Base-by-base conservation (phyloP, 495 filamentous ascomycete genomes). In the Lepidopterella palustris region DNA sequence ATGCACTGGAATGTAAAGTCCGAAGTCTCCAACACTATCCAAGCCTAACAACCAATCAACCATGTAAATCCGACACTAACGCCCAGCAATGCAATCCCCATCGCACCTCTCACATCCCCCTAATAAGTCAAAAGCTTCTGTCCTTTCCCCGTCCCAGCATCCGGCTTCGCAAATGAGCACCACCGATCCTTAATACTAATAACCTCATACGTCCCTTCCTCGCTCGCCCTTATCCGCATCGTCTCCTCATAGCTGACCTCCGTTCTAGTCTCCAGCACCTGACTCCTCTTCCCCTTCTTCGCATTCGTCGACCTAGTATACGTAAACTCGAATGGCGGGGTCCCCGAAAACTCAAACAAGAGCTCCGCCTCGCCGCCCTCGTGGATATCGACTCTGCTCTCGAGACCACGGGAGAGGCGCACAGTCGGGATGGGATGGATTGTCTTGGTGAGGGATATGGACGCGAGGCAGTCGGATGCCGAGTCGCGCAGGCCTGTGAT, bases 191-290 rank as follows among this genome's bases (percentile, higher is more conserved):
- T 91, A 72, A 98, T 95, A 5, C 89, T 85, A 53, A 96, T 86
- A 11, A 97, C 95, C 75, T 98, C 93, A 63, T 98, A 98, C 51
- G 89, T 95, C 26, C 93, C 93, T 76, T 97, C 93, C 68, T 95
- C 88, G 45, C 84, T 89, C 13, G 89, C 91, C 68, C 81, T 81
- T 61, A 96, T 81, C 21, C 83, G 84, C 76, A 92, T 89, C 62
- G 76, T 84, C 68, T 89, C 81, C 60, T 90, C 89, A 59, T 92
- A 79, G 23, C 87, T 91, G 5, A 87, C 82, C 58, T 93, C 89
- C 59, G 91, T 89, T 65, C 88, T 84, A 65, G 91, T 95, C 73
- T 97, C 93, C 21, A 97, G 76, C 18, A 98, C 81, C 68, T 85
- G 80, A 5, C 86, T 65, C 60, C 65, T 66, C 61, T 64, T 64